These are phyloP conservation scores for Murraya paniculata DNA, from an alignment of 345 rosid species.

Conservation along the genomic window DNA sequence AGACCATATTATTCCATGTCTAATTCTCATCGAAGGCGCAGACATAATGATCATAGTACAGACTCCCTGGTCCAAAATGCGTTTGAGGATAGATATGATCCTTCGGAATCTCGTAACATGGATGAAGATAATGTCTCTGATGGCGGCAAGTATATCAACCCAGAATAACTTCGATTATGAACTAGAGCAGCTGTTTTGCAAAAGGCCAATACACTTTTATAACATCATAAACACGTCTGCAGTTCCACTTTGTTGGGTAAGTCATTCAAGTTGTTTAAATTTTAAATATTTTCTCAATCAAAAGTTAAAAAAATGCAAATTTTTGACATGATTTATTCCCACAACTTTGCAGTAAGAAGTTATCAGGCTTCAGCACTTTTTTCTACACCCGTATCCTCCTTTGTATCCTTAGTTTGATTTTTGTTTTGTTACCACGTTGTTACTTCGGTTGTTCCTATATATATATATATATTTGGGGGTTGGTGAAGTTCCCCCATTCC, in stretches of 20 bases:
- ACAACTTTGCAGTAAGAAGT: constrained; percentile 63
- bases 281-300: constrained; percentile 15
- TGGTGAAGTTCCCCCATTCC: not conserved
- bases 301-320: constrained; percentile 10
- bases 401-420: constrained; percentile 62
- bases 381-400: constrained; percentile 80
- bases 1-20: constrained; percentile 27
- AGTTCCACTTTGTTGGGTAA: constrained; percentile 26
- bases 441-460: not conserved
- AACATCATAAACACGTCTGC: not conserved
- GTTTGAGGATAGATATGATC: constrained; percentile 85
- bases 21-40: constrained; percentile 21
- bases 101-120: constrained; percentile 41
- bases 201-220: constrained; percentile 3
- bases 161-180: constrained; percentile 18
- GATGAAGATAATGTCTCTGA: constrained; percentile 27
- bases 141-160: constrained; percentile 3
- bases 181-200: constrained; percentile 18
- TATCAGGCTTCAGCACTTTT: constrained; percentile 59
- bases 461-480: no score
- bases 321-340: constrained; percentile 31
- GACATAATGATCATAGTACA: constrained; percentile 24
- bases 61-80: constrained; percentile 25
- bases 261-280: constrained; percentile 12
- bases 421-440: not conserved